These are phyloP conservation scores for Melastoma candidum DNA, from an alignment of 441 rosid species.

Conservation along the genomic window DNA sequence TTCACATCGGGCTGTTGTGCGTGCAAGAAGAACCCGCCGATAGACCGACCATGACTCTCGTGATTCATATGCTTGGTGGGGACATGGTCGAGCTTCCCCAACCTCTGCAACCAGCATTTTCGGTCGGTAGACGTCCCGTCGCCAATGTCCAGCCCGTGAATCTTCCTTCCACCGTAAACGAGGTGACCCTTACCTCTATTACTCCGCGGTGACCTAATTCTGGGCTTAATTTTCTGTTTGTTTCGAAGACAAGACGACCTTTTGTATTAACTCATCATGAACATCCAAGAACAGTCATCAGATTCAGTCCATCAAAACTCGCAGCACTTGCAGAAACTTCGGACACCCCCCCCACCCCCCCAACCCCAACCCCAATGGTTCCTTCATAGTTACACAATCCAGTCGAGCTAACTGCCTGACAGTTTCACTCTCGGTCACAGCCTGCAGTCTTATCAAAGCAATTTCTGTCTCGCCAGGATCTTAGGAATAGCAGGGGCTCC, in stretches of 20 bases:
- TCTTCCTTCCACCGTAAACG: background rate
- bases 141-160: background rate
- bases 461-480: too few species aligned
- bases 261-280: background rate
- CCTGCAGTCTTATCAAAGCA: too few species aligned
- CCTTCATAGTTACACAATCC: too few species aligned
- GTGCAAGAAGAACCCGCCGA: too few species aligned
- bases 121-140: background rate
- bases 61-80: background rate
- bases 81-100: background rate
- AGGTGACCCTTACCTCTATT: background rate
- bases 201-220: background rate
- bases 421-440: too few species aligned
- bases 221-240: background rate
- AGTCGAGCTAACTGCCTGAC: too few species aligned
- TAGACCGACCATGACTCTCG: background rate
- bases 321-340: too few species aligned
- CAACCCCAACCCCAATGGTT: too few species aligned
- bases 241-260: background rate
- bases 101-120: background rate
- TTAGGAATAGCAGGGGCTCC: too few species aligned
- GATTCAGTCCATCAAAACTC: too few species aligned
- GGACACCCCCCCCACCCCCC: too few species aligned
- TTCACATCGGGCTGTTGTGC: too few species aligned
- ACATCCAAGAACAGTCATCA: background rate